Evolutionary conservation across 257 asterid species (phyloP), one percentile per base, ranked within the genome.

Genomic region (Nicotiana sylvestris): DNA sequence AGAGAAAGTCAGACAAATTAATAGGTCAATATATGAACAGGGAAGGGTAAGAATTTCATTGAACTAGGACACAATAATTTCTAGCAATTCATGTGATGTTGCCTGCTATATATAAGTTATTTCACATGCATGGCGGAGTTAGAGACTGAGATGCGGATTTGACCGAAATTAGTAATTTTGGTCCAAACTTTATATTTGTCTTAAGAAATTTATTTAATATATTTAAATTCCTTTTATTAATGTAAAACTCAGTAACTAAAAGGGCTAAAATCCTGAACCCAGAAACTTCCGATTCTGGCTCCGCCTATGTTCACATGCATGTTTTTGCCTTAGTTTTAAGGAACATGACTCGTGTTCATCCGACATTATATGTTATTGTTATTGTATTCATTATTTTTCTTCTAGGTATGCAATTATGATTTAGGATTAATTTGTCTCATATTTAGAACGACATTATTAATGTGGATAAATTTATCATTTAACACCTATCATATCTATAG

Each of bases 81-180:
- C 67, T 67, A 17, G 76, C 46, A 56, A 16, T 25, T 85, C 87
- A 85, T 85, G 87, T 85, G 83, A 65, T 62, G 55, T 81, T 77
- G 85, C 81, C 80, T 66, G 27, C 6, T 43, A 43, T 43, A 43
- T 9, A 43, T 43, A 8, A 43, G 51, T 8, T 43, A 43, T 43
- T 9, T 43, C 51, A 43, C 12, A 43, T 43, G 49, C 49, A 43
- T 0, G 43, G 0, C 43, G 8, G 43, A 37, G 43, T 1, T 37
- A 37, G 43, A 37, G 1, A 37, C 0, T 7, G 43, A 37, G 43
- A 7, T 0, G 0, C 7, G 43, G 8, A 0, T 2, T 43, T 0
- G 2, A 9, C 0, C 49, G 11, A 8, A 39, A 1, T 0, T 3
- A 43, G 1, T 43, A 43, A 0, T 2, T 39, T 43, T 43, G 3